Base-by-base conservation (phyloP, 768 basidiomycete genomes). In the Collybiopsis luxurians region DNA sequence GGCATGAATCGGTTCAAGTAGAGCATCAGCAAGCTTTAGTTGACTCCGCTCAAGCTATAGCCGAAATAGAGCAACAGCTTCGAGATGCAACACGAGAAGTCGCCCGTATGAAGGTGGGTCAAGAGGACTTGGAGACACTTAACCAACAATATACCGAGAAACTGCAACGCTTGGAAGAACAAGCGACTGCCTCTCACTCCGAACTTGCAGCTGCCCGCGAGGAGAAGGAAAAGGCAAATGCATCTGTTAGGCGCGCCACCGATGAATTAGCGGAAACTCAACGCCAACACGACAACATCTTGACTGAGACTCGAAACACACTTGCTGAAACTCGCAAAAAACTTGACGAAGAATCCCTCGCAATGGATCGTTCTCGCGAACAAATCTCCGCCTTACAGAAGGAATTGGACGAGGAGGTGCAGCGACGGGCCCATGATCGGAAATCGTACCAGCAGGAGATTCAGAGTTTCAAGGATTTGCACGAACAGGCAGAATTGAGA, bases 341-440 rank as follows among this genome's bases (percentile, higher is more conserved):
- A 21, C 50, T 38, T 24, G 50, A 51, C 17, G 44, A 34, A 30
- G 36, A 49, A 4, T 52, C 54, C n/a, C 61, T 66, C 53, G 65
- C 63, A 39, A 66, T 38, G 60, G 55, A 36, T 24, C 52, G 58
- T 31, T 52, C 71, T 60, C 71, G 77, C 64, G 66, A 68, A 42
- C 66, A 75, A 60, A 63, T 75, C 54, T 57, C 67, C 24, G 65
- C 68, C 21, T 36, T 59, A 36, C 31, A 50, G 26, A 30, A 31
- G 30, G 19, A 75, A 34, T 66, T 85, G 4, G 72, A 74, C 60
- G 66, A 73, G 6, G 71, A 79, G 56, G 63, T 66, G 5, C 69
- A 73, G 31, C 66, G 62, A 26, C 75, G 73, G 23, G 61, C 58
- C 47, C 59, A 61, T 31, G 72, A 74, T 26, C 68, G 71, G 59